Base-by-base conservation (phyloP, 257 asterid genomes). In the Penstemon barbatus region DNA sequence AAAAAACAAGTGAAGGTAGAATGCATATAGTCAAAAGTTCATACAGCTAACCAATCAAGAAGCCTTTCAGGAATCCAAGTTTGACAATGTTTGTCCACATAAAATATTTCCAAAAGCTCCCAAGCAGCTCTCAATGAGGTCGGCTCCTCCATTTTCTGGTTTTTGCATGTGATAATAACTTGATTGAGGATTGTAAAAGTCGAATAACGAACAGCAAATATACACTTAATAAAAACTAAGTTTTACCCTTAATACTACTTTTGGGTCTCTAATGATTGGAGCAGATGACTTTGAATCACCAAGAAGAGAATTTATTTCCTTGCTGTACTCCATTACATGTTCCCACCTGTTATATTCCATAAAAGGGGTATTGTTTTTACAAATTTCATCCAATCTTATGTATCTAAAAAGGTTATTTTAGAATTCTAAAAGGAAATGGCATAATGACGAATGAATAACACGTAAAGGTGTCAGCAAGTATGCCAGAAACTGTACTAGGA, bases 81-180 rank as follows among this genome's bases (percentile, higher is more conserved):
- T 78, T 87, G 85, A 77, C 90, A 83, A 78, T 82, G 85, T 80
- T 81, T 91, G 86, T 93, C 98, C 3, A 86, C 96, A 63, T 88
- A 93, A 79, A 93, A 93, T 61, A 88, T 77, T 75, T 90, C 96
- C 87, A 93, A 71, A 79, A 93, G 88, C 92, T 90, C 96, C 99
- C 97, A 90, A 44, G 96, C 99, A 76, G 96, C 97, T 85, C 74
- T 88, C 81, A 93, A 71, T 57, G 83, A 72, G 19, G 88, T 84
- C 57, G 99, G 91, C 77, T 82, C 90, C 78, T 79, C 89, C 69
- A 63, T 80, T 63, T 69, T 74, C 98, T 93, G 84, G 70, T 37
- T 68, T 60, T 74, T 64, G 65, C 46, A 69, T 44, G 75, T 38
- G 43, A 61, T 11, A 58, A 69, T 52, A 69, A 77, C 61, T 54